phyloP scores from a whole-genome alignment of 495 filamentous ascomycete species.

The Rostrohypoxylon terebratum region DNA sequence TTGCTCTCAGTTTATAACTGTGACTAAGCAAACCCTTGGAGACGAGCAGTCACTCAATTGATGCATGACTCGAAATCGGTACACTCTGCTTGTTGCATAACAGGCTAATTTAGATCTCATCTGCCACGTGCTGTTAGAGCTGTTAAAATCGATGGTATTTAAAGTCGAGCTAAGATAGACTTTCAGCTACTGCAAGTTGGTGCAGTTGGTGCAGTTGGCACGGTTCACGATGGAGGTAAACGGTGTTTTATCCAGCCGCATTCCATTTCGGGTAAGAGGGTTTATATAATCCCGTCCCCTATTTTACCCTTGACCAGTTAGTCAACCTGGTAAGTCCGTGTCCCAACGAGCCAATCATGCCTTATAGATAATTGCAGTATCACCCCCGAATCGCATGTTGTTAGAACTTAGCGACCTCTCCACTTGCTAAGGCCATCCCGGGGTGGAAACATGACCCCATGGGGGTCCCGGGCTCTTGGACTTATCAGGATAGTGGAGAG shows the following conservation, averaged over 20 bases:
- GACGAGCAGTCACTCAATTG: conserved; percentile 3
- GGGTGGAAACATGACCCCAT: conserved; percentile 23
- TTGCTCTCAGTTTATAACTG: background rate
- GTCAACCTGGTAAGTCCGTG: conserved; percentile 23
- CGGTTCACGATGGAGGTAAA: background rate
- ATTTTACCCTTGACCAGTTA: background rate
- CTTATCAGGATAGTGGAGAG: conserved; percentile 18
- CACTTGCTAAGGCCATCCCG: conserved; percentile 15
- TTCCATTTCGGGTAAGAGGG: conserved; percentile 24
- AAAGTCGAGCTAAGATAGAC: conserved; percentile 5
- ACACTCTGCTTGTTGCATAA: background rate
- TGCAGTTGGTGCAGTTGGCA: background rate
- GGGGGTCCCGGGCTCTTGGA: conserved; percentile 30
- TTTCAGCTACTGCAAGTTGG: background rate
- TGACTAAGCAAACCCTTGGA: background rate
- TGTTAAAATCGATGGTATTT: background rate
- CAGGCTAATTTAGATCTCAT: background rate
- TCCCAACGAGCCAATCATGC: conserved; percentile 18
- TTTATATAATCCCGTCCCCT: conserved; percentile 35
- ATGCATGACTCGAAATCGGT: conserved; percentile 11
- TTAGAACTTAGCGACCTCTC: conserved; percentile 5
- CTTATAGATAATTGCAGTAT: conserved; percentile 18
- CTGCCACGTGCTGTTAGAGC: background rate
- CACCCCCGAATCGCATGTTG: conserved; percentile 23
- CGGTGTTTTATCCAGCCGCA: conserved; percentile 22